Base-by-base conservation (phyloP, 352 stramenopile species). In the Thraustochytrium aureum region DNA sequence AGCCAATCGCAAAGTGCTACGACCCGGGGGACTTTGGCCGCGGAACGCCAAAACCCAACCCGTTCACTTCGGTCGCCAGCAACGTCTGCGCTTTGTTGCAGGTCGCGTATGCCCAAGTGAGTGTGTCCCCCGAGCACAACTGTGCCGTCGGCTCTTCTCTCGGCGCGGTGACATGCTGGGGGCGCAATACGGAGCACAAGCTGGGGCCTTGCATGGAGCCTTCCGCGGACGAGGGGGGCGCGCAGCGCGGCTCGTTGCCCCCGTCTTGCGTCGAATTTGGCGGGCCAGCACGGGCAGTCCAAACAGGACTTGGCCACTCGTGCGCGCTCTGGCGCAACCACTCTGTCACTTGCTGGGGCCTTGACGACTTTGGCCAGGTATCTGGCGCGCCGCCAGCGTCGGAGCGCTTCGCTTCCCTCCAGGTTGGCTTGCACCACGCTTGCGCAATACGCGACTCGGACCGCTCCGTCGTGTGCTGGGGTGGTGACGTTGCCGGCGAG, bases 271-370 rank as follows among this genome's bases (percentile, higher is more conserved):
- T 64, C 26, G 56, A 64, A 38, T 64, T 10, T 10, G 56, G 10
- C 10, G 56, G 56, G 10, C 56, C 56, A 17, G 56, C 26, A 10
- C 26, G 35, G 10, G 10, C 26, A 26, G 56, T 64, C 56, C 26
- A 64, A 14, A 26, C 56, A 10, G 56, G 56, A 7, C 26, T 64
- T 10, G 10, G 10, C 56, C 33, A 39, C 56, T 10, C 56, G 10
- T 64, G 56, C 56, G 56, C 26, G 56, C 56, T 64, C 33, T 64
- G 56, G 56, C 10, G 10, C 26, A 64, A 64, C 56, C 10, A n/a
- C 26, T 26, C 56, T 10, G 26, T 64, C 10, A 64, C 56, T 26
- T 64, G 56, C 56, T 64, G 56, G 56, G 56, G 56, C 26, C 10
- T 26, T 17, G 56, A 64, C 10, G 56, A 10, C 10, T 17, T 17